Percentiles rank a stretch among this genome's conserved stretches.
These are phyloP conservation scores for Trypanosoma platydactyli DNA, from an alignment of 208 protist genomes.

Conservation along the genomic window DNA sequence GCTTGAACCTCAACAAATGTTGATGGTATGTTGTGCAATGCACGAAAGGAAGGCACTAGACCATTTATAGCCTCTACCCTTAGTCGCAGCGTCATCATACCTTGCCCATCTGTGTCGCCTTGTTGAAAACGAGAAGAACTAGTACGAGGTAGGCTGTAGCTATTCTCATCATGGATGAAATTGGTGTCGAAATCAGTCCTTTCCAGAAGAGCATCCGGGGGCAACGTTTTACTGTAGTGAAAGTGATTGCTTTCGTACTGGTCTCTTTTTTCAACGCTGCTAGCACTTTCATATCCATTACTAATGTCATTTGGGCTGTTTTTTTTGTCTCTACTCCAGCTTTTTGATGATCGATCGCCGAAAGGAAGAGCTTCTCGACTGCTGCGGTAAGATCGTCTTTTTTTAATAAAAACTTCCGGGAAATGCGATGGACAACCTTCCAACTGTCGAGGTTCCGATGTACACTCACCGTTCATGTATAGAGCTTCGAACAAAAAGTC, in stretches of 20 bases:
- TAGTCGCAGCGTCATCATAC: slow-evolving; percentile 39
- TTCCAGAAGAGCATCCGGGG: slow-evolving; percentile 7
- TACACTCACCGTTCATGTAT: no score
- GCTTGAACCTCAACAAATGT: slow-evolving; percentile 69
- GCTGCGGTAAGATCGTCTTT: no score
- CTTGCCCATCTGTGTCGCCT: background rate
- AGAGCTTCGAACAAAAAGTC: no score
- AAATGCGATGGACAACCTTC: no score
- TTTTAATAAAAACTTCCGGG: no score
- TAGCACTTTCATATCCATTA: background rate
- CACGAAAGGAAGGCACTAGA: slow-evolving; percentile 28
- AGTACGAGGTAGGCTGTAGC: slow-evolving; percentile 5
- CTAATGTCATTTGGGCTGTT: background rate
- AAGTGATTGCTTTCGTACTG: background rate
- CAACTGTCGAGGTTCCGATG: no score
- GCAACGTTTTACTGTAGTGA: slow-evolving; percentile 26
- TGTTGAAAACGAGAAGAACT: background rate
- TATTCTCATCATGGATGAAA: slow-evolving; percentile 17
- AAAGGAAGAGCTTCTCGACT: background rate
- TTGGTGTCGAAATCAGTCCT: background rate
- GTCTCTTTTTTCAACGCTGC: no score
- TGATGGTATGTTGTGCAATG: slow-evolving; percentile 28
- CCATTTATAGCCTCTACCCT: slow-evolving; percentile 59
- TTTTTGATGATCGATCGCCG: background rate
- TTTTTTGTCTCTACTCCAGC: background rate